A percentile compares a stretch with the other conserved stretches of the same genome.
phyloP scores from a whole-genome alignment of 495 filamentous ascomycete species.

The Talaromyces stipitatus region DNA sequence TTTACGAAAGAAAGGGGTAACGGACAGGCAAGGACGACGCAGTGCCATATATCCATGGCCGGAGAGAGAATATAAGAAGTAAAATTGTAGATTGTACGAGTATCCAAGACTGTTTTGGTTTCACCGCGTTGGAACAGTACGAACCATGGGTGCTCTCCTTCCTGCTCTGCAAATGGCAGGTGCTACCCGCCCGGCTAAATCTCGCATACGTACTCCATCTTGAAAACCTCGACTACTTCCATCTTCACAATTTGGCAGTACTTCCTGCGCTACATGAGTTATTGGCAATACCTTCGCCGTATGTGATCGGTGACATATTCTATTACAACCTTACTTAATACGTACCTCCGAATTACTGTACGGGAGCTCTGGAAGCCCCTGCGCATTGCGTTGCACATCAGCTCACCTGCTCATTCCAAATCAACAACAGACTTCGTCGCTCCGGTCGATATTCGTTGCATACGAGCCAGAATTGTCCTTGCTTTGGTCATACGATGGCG shows the following conservation, averaged over 20 bases:
- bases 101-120: not conserved
- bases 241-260: not conserved
- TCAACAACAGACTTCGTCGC: not conserved
- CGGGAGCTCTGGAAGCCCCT: not conserved
- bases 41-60: not conserved
- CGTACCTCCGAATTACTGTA: not conserved
- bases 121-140: not conserved
- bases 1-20: conserved; percentile 1
- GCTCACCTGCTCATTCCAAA: not conserved
- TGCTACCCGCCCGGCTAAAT: not conserved
- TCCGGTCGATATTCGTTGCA: not conserved
- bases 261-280: not conserved
- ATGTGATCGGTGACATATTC: not conserved
- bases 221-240: not conserved
- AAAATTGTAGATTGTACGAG: not conserved
- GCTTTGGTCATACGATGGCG: conserved; percentile 52
- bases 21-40: not conserved
- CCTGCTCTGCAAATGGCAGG: not conserved
- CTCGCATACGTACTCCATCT: not conserved
- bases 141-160: not conserved
- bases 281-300: not conserved
- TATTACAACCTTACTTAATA: not conserved
- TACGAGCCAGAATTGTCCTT: not conserved
- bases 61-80: not conserved
- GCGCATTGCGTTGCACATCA: too few relatives aligned